These are phyloP conservation scores for Pseudocercospora eumusae DNA, from an alignment of 2,329 filamentous ascomycete species.

Conservation along the genomic window DNA sequence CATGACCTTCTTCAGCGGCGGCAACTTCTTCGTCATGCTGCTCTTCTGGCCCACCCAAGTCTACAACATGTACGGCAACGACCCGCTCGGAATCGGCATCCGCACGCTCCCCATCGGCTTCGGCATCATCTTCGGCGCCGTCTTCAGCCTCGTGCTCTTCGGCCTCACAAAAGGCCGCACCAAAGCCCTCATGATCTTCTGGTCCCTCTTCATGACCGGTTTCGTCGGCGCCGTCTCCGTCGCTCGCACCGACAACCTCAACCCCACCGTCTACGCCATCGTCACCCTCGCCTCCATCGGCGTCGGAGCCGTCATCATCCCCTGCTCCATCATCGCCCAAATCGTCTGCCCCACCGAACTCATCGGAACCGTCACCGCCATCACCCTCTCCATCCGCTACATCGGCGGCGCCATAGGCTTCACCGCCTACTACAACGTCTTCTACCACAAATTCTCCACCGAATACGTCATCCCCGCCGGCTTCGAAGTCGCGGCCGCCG, in stretches of 20 bases:
- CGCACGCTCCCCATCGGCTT: conserved; percentile 66
- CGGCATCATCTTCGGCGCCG: conserved; percentile 62
- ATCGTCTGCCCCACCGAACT: conserved; percentile 69
- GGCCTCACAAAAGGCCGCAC: conserved; percentile 61
- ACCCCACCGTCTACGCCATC: conserved; percentile 45
- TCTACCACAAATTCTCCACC: conserved; percentile 44
- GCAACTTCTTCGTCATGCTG: conserved; percentile 46
- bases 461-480: conserved; percentile 26
- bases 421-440: conserved; percentile 55
- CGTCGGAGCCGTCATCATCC: conserved; percentile 69
- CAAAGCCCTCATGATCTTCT: conserved; percentile 60
- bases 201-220: conserved; percentile 65
- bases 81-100: conserved; percentile 64
- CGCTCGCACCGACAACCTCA: conserved; percentile 32
- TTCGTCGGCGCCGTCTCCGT: conserved; percentile 43
- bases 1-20: conserved; percentile 46
- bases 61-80: conserved; percentile 63
- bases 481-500: conserved; percentile 23
- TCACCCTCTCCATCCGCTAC: conserved; percentile 68
- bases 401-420: conserved; percentile 63
- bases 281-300: conserved; percentile 63
- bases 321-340: conserved; percentile 65
- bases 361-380: conserved; percentile 67
- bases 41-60: conserved; percentile 66
- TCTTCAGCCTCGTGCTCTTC: conserved; percentile 60